These are phyloP conservation scores for Alternaria arborescens DNA, from an alignment of 2,329 filamentous ascomycete species.

Conservation along the genomic window DNA sequence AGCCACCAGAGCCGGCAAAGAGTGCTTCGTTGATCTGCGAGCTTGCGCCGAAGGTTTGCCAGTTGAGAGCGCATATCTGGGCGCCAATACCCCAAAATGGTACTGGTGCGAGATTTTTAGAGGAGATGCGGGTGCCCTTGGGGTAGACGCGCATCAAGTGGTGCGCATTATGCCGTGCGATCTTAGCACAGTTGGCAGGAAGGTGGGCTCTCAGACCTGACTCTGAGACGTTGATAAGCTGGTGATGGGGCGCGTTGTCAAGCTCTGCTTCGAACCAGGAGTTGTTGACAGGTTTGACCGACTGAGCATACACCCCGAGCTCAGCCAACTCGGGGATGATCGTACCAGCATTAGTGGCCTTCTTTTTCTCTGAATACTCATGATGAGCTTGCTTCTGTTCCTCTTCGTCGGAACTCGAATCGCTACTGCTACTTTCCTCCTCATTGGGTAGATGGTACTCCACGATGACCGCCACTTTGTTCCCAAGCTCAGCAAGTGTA, in stretches of 20 bases:
- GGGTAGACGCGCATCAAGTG: constrained; percentile 76
- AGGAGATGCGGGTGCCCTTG: constrained; percentile 73
- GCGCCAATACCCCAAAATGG: constrained; percentile 73
- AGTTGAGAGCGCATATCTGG: constrained; percentile 75
- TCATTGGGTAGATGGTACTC: constrained; percentile 70
- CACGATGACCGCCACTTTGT: constrained; percentile 72
- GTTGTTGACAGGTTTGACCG: constrained; percentile 71
- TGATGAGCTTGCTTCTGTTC: constrained; percentile 61
- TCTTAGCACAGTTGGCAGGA: constrained; percentile 57
- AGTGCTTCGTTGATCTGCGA: constrained; percentile 75
- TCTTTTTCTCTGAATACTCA: constrained; percentile 64
- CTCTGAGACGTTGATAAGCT: constrained; percentile 75
- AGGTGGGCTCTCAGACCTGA: constrained; percentile 64
- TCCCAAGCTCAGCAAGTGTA: constrained; percentile 65
- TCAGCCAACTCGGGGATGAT: constrained; percentile 72
- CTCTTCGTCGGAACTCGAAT: constrained; percentile 49
- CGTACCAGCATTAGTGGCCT: constrained; percentile 55
- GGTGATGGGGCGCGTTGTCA: constrained; percentile 65
- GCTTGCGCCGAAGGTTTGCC: constrained; percentile 71
- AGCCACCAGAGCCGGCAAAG: constrained; percentile 71
- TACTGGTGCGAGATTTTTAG: constrained; percentile 69
- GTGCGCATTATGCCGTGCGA: constrained; percentile 68
- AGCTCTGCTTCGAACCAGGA: constrained; percentile 68
- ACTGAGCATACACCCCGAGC: constrained; percentile 74
- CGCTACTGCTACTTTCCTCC: constrained; percentile 50